Evolutionary conservation across 2,329 filamentous ascomycete species (phyloP), one percentile per base, ranked within the genome.

Genomic region (Venturia carpophila): DNA sequence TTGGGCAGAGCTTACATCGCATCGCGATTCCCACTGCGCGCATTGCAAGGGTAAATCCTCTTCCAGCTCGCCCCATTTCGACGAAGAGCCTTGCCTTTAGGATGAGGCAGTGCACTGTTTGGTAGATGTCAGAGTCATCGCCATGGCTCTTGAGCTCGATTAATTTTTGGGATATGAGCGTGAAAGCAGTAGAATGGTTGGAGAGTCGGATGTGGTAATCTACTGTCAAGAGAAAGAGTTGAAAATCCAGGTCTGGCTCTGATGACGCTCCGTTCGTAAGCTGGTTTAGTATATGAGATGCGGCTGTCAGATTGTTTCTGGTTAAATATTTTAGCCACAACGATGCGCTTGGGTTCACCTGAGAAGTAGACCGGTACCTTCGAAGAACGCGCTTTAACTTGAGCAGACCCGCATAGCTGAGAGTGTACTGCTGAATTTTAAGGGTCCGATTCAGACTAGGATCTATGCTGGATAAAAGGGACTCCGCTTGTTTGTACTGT

Each of bases 21-120:
- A 89, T 86, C 0, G 90, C 87, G 21, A 91, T 84, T 71, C 83
- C 87, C 2, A 89, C 87, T 0, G 91, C 91, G 55, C 90, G 83
- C 70, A 95, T 80, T 5, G 86, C 86, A 5, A 92, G 81, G 1
- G 89, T 91, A 73, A 96, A 91, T 0, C 86, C 91, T 67, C 88
- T 84, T 0, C 27, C 49, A 13, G 91, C 83, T 2, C 87, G 84
- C 1, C 87, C 88, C 55, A 84, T 84, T 69, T 82, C 83, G 64
- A 85, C 83, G 65, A 91, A 85, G 3, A 96, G 80, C 5, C 84
- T 80, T 0, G 86, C 87, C 73, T 96, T 95, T 61, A 87, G 76
- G 2, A 90, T 81, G 17, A 96, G 82, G 0, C 95, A 80, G 37
- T 85, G 84, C 61, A 94, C 80, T 43, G 88, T 86, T 30, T 90